A percentile compares a stretch with the other conserved stretches of the same genome.
Evolutionary conservation across 257 asterid species (phyloP).

Genomic region (Jasminum sambac): DNA sequence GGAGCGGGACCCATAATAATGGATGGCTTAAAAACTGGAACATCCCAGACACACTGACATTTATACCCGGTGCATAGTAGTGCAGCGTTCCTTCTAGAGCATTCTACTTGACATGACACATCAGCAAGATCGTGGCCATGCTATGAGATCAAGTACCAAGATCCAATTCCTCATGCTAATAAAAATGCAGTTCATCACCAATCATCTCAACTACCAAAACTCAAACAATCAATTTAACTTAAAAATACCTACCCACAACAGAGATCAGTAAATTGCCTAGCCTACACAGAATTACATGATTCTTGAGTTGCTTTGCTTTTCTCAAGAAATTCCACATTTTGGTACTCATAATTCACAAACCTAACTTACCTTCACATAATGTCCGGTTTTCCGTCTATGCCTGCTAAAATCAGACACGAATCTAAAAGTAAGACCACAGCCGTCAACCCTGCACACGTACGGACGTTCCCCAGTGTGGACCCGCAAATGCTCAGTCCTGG

Average conservation of each 20-base stretch:
- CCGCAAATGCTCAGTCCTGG: slow-evolving; percentile 85
- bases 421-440: slow-evolving; percentile 85
- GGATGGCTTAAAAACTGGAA: background rate
- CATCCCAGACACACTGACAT: background rate
- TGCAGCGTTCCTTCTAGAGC: background rate
- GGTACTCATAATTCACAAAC: slow-evolving; percentile 3
- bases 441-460: slow-evolving; percentile 63
- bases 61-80: background rate
- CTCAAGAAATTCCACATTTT: slow-evolving; percentile 22
- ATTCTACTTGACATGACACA: background rate
- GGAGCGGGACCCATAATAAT: too few relatives aligned
- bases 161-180: slow-evolving; percentile 23
- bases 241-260: slow-evolving; percentile 32
- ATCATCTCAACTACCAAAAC: slow-evolving; percentile 5
- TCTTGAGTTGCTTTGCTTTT: slow-evolving; percentile 25
- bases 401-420: slow-evolving; percentile 86
- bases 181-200: slow-evolving; percentile 6
- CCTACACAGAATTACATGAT: slow-evolving; percentile 26
- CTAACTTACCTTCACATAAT: slow-evolving; percentile 34
- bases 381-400: slow-evolving; percentile 88
- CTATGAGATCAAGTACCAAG: background rate
- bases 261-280: slow-evolving; percentile 25
- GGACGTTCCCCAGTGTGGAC: slow-evolving; percentile 91
- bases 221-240: slow-evolving; percentile 29
- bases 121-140: background rate